Base-by-base conservation (phyloP, 305 asterid species). In the Striga hermonthica region DNA sequence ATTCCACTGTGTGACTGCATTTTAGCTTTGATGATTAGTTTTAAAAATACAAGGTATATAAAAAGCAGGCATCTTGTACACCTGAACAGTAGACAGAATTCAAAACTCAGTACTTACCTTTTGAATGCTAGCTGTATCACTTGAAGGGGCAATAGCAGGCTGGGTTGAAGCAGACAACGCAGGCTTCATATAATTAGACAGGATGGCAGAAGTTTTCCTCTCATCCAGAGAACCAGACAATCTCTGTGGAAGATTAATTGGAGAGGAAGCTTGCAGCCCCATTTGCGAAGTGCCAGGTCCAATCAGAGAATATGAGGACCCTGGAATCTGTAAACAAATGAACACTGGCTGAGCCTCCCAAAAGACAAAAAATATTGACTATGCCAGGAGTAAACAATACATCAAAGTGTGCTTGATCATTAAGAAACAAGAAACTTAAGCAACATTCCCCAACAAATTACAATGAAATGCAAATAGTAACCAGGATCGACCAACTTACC, bases 1-100 rank as follows among this genome's bases (percentile, higher is more conserved):
- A 68, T 74, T 43, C 89, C 78, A 70, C 74, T 74, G 64, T 79
- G 96, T 64, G 87, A 65, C 97, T 91, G 87, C 85, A 81, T 49
- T 60, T 62, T 44, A 57, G 58, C 12, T 71, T 45, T 57, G 41
- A 60, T 68, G 55, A 65, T 79, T 65, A 65, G 71, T 69, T 71
- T 65, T 60, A 45, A 60, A 65, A 69, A 61, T 39, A 47, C 35
- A 6, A 62, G 40, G 66, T 31, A 68, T 10, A 13, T 49, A 63
- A 70, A 41, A 52, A 45, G 31, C 35, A 62, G 57, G 52, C 45
- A 52, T 35, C 53, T 58, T 48, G 52, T 47, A 62, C 22, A 49
- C 34, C 2, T 56, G 38, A 62, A 67, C 40, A 36, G 64, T 9
- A 41, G 52, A 65, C 45, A 56, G 22, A 68, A 34, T 43, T 60